A percentile compares a stretch with the other conserved stretches of the same genome.
Evolutionary conservation across 306 rosid species (phyloP).

Genomic region (Gynostemma pentaphyllum): DNA sequence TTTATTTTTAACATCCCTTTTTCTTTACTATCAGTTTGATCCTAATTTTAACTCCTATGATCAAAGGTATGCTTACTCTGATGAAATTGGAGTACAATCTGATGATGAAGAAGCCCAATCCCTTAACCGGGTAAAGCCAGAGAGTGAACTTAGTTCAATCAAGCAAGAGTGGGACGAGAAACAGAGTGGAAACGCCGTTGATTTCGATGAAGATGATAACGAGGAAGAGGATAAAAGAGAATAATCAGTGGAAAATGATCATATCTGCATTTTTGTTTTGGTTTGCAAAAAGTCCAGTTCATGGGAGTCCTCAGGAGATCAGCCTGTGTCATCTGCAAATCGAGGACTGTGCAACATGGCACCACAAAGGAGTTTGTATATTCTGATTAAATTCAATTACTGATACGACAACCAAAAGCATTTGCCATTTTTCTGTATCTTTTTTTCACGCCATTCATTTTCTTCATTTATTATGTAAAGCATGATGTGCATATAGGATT

Average conservation of each 20-base stretch:
- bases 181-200: conserved; percentile 17
- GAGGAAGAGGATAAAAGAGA: conserved; percentile 79
- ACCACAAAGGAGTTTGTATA: not conserved
- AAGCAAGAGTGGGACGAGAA: conserved; percentile 46
- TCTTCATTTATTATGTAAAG: conserved; percentile 8
- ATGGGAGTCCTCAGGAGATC: not conserved
- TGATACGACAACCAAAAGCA: not conserved
- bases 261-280: not conserved
- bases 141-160: conserved; percentile 51
- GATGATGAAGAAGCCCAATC: conserved; percentile 79
- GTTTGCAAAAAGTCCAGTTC: not conserved
- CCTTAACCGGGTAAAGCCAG: conserved; percentile 46
- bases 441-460: not conserved
- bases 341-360: not conserved
- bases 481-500: not conserved
- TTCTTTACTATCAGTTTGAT: not conserved
- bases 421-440: not conserved
- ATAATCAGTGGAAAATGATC: conserved; percentile 17
- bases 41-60: not conserved
- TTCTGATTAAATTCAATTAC: not conserved
- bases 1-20: not conserved
- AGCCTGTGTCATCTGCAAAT: not conserved
- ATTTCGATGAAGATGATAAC: conserved; percentile 40
- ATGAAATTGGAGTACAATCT: conserved; percentile 65
- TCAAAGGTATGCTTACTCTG: conserved; percentile 85